These are phyloP conservation scores for Naegleria fowleri DNA, from an alignment of 208 protist genomes.

Conservation along the genomic window DNA sequence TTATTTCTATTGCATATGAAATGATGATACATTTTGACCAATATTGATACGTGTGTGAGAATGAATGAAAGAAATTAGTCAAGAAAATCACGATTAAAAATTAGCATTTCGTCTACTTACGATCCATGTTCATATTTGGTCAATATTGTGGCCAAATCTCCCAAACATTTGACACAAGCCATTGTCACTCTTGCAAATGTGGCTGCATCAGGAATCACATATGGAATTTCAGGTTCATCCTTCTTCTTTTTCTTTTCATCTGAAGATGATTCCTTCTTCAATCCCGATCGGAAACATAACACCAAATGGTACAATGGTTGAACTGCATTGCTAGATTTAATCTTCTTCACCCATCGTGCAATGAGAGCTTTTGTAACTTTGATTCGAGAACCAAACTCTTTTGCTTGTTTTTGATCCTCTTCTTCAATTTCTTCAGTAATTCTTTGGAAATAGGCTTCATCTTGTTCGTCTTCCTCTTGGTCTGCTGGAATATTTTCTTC, in stretches of 20 bases:
- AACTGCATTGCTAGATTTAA: not conserved
- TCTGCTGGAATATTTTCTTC: not conserved
- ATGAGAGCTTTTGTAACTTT: not conserved
- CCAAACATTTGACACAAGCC: not conserved
- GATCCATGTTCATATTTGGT: not conserved
- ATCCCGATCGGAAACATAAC: not conserved
- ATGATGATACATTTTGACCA: no score
- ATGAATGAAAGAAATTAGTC: not conserved
- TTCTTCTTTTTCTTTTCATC: not conserved
- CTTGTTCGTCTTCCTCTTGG: not conserved
- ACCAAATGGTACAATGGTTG: not conserved
- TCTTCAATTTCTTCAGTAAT: not conserved
- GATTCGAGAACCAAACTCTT: not conserved
- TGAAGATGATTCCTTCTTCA: not conserved
- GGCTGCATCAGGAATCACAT: not conserved
- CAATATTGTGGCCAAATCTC: not conserved
- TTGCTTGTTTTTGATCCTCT: not conserved
- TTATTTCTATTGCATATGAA: not conserved
- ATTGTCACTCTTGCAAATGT: not conserved
- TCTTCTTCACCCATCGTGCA: not conserved
- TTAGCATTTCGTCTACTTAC: not conserved
- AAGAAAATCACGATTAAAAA: not conserved
- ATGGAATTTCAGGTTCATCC: not conserved
- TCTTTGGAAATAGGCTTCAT: not conserved
- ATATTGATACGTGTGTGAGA: not conserved